phyloP scores from a whole-genome alignment of 441 rosid genomes.

The Euphorbia schlechtendalii region DNA sequence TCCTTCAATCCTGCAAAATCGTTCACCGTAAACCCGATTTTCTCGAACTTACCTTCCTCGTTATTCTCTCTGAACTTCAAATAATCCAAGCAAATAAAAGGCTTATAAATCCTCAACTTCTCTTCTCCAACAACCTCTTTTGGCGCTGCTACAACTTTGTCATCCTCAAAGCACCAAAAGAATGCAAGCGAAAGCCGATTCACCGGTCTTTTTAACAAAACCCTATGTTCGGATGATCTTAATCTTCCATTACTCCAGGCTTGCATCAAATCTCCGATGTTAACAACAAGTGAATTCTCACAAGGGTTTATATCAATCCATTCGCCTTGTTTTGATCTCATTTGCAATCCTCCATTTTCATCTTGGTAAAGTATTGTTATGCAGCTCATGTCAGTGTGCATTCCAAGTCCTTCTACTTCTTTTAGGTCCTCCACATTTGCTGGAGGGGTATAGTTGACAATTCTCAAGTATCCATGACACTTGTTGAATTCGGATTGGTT shows the following conservation, averaged over 20 bases:
- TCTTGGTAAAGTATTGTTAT: constrained; percentile 67
- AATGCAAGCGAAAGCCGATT: constrained; percentile 54
- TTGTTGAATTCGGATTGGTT: constrained; percentile 37
- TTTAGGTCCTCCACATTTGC: constrained; percentile 28
- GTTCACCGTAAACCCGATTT: constrained; percentile 48
- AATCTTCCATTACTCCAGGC: constrained; percentile 70
- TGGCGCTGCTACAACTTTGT: constrained; percentile 52
- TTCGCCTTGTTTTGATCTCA: constrained; percentile 59
- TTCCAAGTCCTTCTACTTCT: constrained; percentile 67
- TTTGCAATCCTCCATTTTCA: constrained; percentile 59
- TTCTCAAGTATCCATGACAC: constrained; percentile 63
- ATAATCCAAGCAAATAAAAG: constrained; percentile 53
- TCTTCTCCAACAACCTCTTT: constrained; percentile 50
- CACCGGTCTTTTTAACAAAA: constrained; percentile 35
- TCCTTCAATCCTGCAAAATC: constrained; percentile 49
- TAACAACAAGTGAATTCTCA: constrained; percentile 47
- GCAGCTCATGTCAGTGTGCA: constrained; percentile 84
- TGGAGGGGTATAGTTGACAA: constrained; percentile 55
- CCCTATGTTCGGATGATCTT: constrained; percentile 69
- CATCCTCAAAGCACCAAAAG: constrained; percentile 65
- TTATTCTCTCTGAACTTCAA: constrained; percentile 53
- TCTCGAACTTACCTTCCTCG: constrained; percentile 67
- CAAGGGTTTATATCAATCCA: constrained; percentile 57
- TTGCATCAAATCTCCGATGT: constrained; percentile 70
- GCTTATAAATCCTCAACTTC: constrained; percentile 33